These are phyloP conservation scores for Agaricus subrufescens DNA, from an alignment of 768 basidiomycete genomes.

Conservation along the genomic window DNA sequence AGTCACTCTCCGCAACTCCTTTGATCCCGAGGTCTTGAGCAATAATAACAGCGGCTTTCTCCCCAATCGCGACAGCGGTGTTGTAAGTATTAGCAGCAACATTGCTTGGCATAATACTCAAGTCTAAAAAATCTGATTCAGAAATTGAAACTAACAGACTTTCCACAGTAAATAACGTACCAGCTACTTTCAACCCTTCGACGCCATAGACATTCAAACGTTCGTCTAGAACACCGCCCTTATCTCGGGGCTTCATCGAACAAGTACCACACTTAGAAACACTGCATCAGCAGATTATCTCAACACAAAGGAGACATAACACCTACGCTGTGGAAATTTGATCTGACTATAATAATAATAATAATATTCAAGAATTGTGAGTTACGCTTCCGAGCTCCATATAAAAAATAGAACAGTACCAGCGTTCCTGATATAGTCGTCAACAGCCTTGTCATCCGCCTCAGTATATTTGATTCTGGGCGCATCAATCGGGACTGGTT, in stretches of 20 bases:
- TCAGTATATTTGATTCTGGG: conserved; percentile 35
- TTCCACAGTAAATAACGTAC: background rate
- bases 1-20: conserved; percentile 14
- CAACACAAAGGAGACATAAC: background rate
- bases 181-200: conserved; percentile 50
- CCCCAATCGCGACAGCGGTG: conserved; percentile 45
- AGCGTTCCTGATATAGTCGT: conserved; percentile 27
- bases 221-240: conserved; percentile 58
- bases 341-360: conserved; percentile 28
- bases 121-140: conserved; percentile 16
- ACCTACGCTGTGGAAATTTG: conserved; percentile 43
- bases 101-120: no score
- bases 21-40: conserved; percentile 41
- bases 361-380: no score
- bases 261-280: conserved; percentile 53
- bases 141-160: no score
- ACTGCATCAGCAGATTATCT: background rate
- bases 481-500: conserved; percentile 27
- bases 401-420: conserved; percentile 17
- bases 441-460: conserved; percentile 39
- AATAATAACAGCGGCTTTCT: conserved; percentile 59
- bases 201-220: conserved; percentile 60
- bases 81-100: conserved; percentile 33
- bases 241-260: conserved; percentile 57
- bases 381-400: no score